Percentiles rank a stretch among this genome's conserved stretches.
Conservation (phyloP, 164 flowering plant genomes). For the Cinnamomum micranthum region DNA sequence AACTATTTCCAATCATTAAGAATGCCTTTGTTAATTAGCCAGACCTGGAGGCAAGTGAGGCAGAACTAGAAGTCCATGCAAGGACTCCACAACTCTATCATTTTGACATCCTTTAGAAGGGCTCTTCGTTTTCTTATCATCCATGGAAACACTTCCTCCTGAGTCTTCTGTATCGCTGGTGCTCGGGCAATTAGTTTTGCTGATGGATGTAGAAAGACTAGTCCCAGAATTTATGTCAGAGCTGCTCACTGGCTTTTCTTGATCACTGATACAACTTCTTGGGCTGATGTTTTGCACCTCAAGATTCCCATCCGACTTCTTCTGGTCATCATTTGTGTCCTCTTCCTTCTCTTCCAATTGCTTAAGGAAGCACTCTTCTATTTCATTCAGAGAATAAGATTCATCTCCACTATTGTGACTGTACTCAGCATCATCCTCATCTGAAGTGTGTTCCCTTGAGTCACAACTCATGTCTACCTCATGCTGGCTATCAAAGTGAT, state of each 20-base stretch:
- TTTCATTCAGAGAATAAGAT: slow-evolving; percentile 38
- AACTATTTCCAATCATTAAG: slow-evolving; percentile 1
- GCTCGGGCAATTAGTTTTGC: slow-evolving; percentile 39
- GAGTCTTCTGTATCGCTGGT: slow-evolving; percentile 42
- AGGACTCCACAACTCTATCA: slow-evolving; percentile 18
- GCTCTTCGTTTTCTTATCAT: slow-evolving; percentile 7
- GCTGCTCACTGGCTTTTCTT: neutral
- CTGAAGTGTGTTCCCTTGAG: slow-evolving; percentile 37
- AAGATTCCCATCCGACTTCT: slow-evolving; percentile 13
- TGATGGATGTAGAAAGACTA: slow-evolving; percentile 34
- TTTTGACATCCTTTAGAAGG: slow-evolving; percentile 16
- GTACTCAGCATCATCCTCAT: slow-evolving; percentile 36
- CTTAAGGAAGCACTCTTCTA: slow-evolving; percentile 73
- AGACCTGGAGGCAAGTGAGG: slow-evolving; percentile 13
- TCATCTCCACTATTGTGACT: slow-evolving; percentile 38
- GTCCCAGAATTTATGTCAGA: slow-evolving; percentile 30
- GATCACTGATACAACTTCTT: slow-evolving; percentile 14
- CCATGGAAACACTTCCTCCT: slow-evolving; percentile 16
- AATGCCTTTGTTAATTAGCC: slow-evolving; percentile 3
- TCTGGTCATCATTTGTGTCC: slow-evolving; percentile 1
- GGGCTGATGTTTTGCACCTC: slow-evolving; percentile 24
- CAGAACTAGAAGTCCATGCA: slow-evolving; percentile 12
- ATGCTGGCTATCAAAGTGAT: slow-evolving; percentile 46
- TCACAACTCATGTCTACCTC: slow-evolving; percentile 69
- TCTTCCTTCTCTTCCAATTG: slow-evolving; percentile 42